Conservation (phyloP, 202 grass and related monocot genomes). For the Panicum hallii region DNA sequence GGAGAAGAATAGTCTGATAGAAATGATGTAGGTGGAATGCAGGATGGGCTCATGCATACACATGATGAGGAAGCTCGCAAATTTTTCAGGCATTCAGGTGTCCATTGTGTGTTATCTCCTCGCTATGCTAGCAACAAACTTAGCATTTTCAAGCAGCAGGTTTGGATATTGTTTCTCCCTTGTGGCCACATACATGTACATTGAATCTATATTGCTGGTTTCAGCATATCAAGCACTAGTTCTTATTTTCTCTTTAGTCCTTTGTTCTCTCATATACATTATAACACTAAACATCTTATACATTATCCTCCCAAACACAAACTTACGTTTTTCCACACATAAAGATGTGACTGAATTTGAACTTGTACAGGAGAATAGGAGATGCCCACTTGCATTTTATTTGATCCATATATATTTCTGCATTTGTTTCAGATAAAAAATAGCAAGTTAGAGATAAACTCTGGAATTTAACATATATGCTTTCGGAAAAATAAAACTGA, state of each 20-base stretch:
- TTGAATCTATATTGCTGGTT: not conserved
- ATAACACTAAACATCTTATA: not conserved
- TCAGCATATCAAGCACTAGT: not conserved
- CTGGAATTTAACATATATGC: not conserved
- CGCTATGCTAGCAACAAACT: conserved; percentile 91
- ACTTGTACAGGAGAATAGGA: conserved; percentile 4
- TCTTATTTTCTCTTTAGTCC: not conserved
- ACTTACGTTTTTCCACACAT: conserved; percentile 9
- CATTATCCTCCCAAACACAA: not conserved
- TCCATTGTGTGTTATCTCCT: conserved; percentile 75
- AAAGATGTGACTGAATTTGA: not conserved
- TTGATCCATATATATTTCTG: not conserved
- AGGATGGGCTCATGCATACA: conserved; percentile 91
- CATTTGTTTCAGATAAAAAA: not conserved
- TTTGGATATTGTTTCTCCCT: conserved; percentile 43
- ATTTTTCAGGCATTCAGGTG: conserved; percentile 84
- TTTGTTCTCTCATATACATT: not conserved
- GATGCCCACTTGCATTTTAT: not conserved
- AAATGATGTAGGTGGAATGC: conserved; percentile 67
- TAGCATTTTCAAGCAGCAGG: conserved; percentile 95
- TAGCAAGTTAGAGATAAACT: not conserved
- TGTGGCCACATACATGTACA: not conserved
- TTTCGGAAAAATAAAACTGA: not conserved
- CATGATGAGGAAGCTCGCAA: conserved; percentile 88
- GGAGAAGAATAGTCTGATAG: conserved; percentile 55